A percentile compares a stretch with the other conserved stretches of the same genome.
These are phyloP conservation scores for Fusarium ramigenum DNA, from an alignment of 2,329 filamentous ascomycete species.

Conservation along the genomic window DNA sequence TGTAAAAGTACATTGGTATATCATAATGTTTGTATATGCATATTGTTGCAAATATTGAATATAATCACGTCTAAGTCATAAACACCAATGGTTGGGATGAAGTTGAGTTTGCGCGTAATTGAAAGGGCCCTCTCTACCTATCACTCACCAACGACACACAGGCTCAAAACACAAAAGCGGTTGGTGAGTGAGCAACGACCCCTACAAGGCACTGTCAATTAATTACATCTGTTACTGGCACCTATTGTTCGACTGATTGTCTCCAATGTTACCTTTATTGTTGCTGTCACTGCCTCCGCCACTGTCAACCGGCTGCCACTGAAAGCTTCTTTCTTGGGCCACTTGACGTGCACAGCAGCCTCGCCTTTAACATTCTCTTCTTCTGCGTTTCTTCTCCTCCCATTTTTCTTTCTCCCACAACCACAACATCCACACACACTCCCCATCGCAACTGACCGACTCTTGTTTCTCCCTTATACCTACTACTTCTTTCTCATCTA, in stretches of 20 bases:
- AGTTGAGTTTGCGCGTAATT: neutral
- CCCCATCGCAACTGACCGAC: neutral
- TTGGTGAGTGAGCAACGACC: neutral
- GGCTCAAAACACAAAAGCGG: neutral
- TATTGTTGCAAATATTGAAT: neutral
- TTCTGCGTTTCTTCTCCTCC: neutral
- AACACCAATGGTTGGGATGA: neutral
- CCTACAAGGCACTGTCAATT: neutral
- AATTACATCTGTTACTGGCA: neutral
- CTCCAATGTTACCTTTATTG: neutral
- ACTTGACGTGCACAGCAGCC: neutral
- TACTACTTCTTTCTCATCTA: neutral
- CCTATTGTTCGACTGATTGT: neutral
- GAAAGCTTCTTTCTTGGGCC: neutral
- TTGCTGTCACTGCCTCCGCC: neutral
- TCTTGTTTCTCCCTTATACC: neutral
- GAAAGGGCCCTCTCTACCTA: neutral
- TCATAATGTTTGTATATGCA: too few species aligned
- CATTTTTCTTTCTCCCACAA: neutral
- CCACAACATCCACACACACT: neutral
- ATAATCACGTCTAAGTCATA: neutral
- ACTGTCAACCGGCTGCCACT: slow-evolving; percentile 3
- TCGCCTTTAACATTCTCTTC: neutral
- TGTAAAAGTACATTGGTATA: neutral
- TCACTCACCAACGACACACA: neutral